Conservation (phyloP, 495 filamentous ascomycete genomes). For the Neurospora discreta region DNA sequence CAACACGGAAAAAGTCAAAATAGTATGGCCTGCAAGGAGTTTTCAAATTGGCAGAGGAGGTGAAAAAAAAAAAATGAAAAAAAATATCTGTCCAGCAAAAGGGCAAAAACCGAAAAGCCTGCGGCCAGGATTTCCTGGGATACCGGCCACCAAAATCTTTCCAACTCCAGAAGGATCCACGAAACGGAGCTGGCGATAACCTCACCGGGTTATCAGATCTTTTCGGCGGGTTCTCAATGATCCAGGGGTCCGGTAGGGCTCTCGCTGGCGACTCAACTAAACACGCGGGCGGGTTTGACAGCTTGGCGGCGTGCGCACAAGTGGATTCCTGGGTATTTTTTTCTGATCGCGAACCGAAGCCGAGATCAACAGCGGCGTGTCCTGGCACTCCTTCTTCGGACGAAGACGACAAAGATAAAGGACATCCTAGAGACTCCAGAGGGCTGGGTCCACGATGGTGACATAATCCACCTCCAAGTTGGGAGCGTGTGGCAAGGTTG, state of each 20-base stretch:
- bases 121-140: slow-evolving; percentile 21
- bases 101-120: slow-evolving; percentile 17
- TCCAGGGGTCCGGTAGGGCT: slow-evolving; percentile 9
- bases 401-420: slow-evolving; percentile 1
- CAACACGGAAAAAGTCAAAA: slow-evolving; percentile 12
- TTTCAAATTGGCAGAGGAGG: slow-evolving; percentile 5
- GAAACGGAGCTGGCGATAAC: slow-evolving; percentile 16
- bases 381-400: slow-evolving; percentile 6
- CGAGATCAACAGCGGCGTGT: background rate
- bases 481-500: slow-evolving; percentile 19
- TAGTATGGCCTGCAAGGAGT: background rate
- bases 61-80: background rate
- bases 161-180: slow-evolving; percentile 20
- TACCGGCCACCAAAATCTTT: slow-evolving; percentile 16
- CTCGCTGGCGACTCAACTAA: slow-evolving; percentile 7
- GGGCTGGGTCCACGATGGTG: slow-evolving; percentile 15
- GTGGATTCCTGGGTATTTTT: background rate
- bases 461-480: slow-evolving; percentile 18
- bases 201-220: slow-evolving; percentile 18
- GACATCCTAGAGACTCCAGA: slow-evolving; percentile 1
- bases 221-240: slow-evolving; percentile 8
- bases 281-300: slow-evolving; percentile 10
- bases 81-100: slow-evolving; percentile 8
- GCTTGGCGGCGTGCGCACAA: slow-evolving; percentile 6
- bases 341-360: background rate